Evolutionary conservation across 2,329 filamentous ascomycete species (phyloP).

Genomic region (Aureobasidium leucospermi): DNA sequence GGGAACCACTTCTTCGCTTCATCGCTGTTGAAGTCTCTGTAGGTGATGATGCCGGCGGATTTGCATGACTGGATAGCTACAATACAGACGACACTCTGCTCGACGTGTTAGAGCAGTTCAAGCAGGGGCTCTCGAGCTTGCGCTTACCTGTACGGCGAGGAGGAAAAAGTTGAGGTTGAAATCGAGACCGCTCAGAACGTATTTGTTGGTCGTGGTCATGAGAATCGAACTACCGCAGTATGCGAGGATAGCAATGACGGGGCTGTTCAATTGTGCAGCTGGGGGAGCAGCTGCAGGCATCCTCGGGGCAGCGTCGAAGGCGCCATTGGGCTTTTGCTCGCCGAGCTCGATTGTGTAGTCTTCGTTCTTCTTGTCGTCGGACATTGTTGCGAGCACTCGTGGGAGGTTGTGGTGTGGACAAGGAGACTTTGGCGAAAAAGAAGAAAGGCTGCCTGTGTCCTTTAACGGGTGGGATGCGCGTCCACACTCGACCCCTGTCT

Average conservation of each 20-base stretch:
- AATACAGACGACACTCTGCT: slow-evolving; percentile 81
- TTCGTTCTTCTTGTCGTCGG: slow-evolving; percentile 80
- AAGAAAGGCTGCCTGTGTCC: not conserved
- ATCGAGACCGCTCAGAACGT: slow-evolving; percentile 79
- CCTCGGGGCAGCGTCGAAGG: slow-evolving; percentile 41
- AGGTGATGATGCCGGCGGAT: slow-evolving; percentile 71
- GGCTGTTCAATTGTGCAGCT: slow-evolving; percentile 51
- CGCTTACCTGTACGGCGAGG: slow-evolving; percentile 79
- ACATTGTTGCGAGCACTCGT: slow-evolving; percentile 48
- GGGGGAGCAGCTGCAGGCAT: slow-evolving; percentile 34
- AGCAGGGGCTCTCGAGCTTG: not conserved
- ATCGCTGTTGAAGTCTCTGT: slow-evolving; percentile 73
- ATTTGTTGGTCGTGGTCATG: slow-evolving; percentile 99
- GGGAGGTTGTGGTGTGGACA: not conserved
- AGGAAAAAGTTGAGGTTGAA: slow-evolving; percentile 98
- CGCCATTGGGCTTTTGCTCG: slow-evolving; percentile 48
- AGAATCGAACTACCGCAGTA: slow-evolving; percentile 96
- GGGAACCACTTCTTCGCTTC: slow-evolving; percentile 98
- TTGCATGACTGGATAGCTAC: slow-evolving; percentile 77
- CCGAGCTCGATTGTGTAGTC: slow-evolving; percentile 67
- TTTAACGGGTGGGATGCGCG: too few species aligned
- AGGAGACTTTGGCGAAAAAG: not conserved
- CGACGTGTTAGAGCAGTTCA: not conserved
- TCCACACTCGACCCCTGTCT: not conserved
- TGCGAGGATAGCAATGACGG: slow-evolving; percentile 65